These are phyloP conservation scores for Rosa lucieae DNA, from an alignment of 306 rosid genomes.

Conservation along the genomic window DNA sequence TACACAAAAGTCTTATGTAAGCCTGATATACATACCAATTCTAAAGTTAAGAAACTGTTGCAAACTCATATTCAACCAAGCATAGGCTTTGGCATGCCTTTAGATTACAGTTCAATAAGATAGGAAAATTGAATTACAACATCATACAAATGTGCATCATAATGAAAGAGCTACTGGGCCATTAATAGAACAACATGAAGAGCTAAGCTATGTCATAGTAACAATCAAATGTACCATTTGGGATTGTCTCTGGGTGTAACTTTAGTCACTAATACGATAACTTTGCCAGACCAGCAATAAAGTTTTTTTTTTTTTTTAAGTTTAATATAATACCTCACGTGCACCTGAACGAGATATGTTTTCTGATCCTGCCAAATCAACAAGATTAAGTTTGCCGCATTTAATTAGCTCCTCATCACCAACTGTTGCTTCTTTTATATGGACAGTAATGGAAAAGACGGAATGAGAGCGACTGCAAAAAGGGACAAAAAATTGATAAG, in stretches of 20 bases:
- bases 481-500: not conserved
- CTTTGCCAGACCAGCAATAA: not conserved
- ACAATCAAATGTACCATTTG: not conserved
- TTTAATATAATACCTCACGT: conserved; percentile 63
- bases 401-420: conserved; percentile 92
- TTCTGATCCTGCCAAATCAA: conserved; percentile 97
- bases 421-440: conserved; percentile 76
- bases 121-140: not conserved
- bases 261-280: not conserved
- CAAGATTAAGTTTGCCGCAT: conserved; percentile 98
- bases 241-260: not conserved
- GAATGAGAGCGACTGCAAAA: conserved; percentile 97
- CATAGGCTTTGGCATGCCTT: not conserved
- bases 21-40: conserved; percentile 2
- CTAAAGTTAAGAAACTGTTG: conserved; percentile 6
- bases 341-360: conserved; percentile 96
- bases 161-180: not conserved
- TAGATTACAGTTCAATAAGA: not conserved
- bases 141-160: not conserved
- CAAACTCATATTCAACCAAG: not conserved
- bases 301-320: not conserved
- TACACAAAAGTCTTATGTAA: conserved; percentile 1
- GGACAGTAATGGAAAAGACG: conserved; percentile 79
- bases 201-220: not conserved
- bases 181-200: not conserved